Percentiles rank a stretch among this genome's conserved stretches.
phyloP scores from a whole-genome alignment of 495 filamentous ascomycete genomes.

The Neurospora sp. region DNA sequence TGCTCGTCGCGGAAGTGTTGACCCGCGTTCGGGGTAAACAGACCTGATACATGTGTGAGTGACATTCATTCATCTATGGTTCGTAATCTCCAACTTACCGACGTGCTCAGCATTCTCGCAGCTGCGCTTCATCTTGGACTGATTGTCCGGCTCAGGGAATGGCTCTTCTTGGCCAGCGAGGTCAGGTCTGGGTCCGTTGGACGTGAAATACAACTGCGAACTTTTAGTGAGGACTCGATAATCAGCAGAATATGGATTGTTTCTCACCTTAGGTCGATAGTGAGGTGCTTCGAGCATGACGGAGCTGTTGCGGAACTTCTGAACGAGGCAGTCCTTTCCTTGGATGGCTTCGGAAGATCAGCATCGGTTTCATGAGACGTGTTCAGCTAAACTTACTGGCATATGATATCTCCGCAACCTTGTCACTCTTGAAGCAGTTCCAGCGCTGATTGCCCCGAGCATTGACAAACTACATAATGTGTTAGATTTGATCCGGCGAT shows the following conservation, averaged over 20 bases:
- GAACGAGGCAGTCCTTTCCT: slow-evolving; percentile 77
- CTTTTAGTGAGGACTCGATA: slow-evolving; percentile 4
- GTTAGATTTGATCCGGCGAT: slow-evolving; percentile 20
- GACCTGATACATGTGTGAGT: slow-evolving; percentile 33
- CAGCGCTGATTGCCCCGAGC: slow-evolving; percentile 63
- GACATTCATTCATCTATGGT: not conserved
- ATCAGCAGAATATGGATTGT: not conserved
- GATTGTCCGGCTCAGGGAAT: slow-evolving; percentile 72
- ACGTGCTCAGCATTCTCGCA: slow-evolving; percentile 80
- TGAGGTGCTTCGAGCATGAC: slow-evolving; percentile 79
- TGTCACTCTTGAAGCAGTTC: slow-evolving; percentile 76
- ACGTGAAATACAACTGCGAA: slow-evolving; percentile 40
- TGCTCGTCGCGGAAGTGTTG: slow-evolving; percentile 68
- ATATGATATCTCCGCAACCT: slow-evolving; percentile 85
- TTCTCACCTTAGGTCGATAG: slow-evolving; percentile 71
- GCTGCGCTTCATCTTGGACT: slow-evolving; percentile 74
- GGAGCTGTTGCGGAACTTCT: slow-evolving; percentile 92
- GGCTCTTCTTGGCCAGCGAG: slow-evolving; percentile 50
- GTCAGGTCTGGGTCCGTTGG: slow-evolving; percentile 31
- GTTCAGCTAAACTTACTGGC: slow-evolving; percentile 56
- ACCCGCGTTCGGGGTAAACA: slow-evolving; percentile 63
- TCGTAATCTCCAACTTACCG: slow-evolving; percentile 40
- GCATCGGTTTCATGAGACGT: not conserved
- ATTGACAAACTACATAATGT: slow-evolving; percentile 55
- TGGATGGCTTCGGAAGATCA: slow-evolving; percentile 58